Conservation (phyloP, 257 asterid genomes). For the Mitragyna speciosa region DNA sequence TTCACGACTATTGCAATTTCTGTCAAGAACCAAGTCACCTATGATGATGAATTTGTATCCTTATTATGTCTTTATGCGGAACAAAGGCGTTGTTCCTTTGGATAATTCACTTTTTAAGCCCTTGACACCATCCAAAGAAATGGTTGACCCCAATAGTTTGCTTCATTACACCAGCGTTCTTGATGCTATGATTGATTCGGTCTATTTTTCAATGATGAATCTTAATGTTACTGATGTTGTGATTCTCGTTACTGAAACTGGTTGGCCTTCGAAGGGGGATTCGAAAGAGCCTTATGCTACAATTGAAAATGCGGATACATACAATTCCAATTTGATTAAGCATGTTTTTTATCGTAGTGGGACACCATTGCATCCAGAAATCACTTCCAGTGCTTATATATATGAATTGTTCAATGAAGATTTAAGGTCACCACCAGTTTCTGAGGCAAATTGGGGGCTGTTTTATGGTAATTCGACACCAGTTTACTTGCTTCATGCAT, state of each 20-base stretch:
- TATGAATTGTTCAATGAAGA: slow-evolving; percentile 95
- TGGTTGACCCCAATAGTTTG: slow-evolving; percentile 95
- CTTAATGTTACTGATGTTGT: slow-evolving; percentile 74
- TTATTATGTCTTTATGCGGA: slow-evolving; percentile 94
- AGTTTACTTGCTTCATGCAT: slow-evolving; percentile 87
- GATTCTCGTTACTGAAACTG: slow-evolving; percentile 79
- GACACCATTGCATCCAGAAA: slow-evolving; percentile 87
- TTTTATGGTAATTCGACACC: slow-evolving; percentile 84
- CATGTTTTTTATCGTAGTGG: slow-evolving; percentile 73
- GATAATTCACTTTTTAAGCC: slow-evolving; percentile 90
- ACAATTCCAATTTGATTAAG: slow-evolving; percentile 84
- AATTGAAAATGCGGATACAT: slow-evolving; percentile 74
- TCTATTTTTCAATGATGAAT: slow-evolving; percentile 86
- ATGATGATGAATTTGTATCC: slow-evolving; percentile 98
- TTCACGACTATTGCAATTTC: slow-evolving; percentile 61
- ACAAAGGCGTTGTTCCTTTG: slow-evolving; percentile 90
- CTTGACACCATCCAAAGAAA: slow-evolving; percentile 84
- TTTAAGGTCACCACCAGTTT: slow-evolving; percentile 75
- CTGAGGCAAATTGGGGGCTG: slow-evolving; percentile 95
- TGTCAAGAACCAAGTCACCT: slow-evolving; percentile 84
- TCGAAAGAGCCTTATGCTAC: slow-evolving; percentile 94
- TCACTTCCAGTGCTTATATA: slow-evolving; percentile 72
- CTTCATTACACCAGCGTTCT: slow-evolving; percentile 85
- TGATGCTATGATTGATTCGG: slow-evolving; percentile 96
- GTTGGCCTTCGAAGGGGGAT: slow-evolving; percentile 97